Percentiles rank a stretch among this genome's conserved stretches.
phyloP scores from a whole-genome alignment of 805 yeast species.

The Tetrapisispora pingtungensis region DNA sequence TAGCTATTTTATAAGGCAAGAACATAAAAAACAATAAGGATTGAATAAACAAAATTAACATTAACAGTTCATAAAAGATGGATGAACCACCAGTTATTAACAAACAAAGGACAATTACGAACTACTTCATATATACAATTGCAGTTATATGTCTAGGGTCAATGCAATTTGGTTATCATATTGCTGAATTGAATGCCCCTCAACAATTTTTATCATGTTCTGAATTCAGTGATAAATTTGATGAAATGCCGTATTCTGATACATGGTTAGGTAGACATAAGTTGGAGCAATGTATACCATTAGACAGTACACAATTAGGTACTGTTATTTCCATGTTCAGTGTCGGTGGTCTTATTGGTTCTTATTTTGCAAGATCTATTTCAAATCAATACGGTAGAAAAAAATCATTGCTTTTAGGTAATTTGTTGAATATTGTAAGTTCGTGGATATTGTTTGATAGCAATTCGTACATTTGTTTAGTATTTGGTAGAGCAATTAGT shows the following conservation, averaged over 20 bases:
- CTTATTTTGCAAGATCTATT: slow-evolving; percentile 53
- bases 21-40: too few species aligned
- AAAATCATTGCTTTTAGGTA: slow-evolving; percentile 41
- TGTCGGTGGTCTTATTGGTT: slow-evolving; percentile 75
- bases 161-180: slow-evolving; percentile 87
- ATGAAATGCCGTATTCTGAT: slow-evolving; percentile 12
- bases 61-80: neutral
- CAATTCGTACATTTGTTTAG: slow-evolving; percentile 33
- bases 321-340: slow-evolving; percentile 68
- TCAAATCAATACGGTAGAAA: slow-evolving; percentile 62
- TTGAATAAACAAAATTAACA: too few species aligned
- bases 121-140: neutral
- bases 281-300: slow-evolving; percentile 44
- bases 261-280: slow-evolving; percentile 25
- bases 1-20: too few species aligned
- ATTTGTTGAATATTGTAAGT: slow-evolving; percentile 47
- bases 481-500: slow-evolving; percentile 62
- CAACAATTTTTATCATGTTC: slow-evolving; percentile 57
- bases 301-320: slow-evolving; percentile 53
- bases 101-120: neutral
- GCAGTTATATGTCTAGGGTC: slow-evolving; percentile 62
- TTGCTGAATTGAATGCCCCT: slow-evolving; percentile 92
- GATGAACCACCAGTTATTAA: neutral
- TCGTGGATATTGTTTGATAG: slow-evolving; percentile 50
- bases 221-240: slow-evolving; percentile 8